Conservation (phyloP, 345 rosid species). For the Salix arbutifolia region DNA sequence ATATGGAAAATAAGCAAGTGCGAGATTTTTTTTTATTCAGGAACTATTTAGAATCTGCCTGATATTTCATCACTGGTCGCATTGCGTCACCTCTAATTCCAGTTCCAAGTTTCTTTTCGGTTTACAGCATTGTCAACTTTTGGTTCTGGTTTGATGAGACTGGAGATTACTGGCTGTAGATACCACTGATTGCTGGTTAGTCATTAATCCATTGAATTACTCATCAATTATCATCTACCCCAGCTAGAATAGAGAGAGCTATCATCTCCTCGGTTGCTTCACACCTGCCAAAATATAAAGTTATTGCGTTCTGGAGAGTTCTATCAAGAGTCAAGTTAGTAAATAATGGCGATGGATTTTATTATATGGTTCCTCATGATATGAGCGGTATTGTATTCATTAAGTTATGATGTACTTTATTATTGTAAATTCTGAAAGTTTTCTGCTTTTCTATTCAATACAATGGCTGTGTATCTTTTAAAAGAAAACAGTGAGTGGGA, state of each 20-base stretch:
- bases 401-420: neutral
- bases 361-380: no score
- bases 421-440: neutral
- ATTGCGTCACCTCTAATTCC: neutral
- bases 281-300: slow-evolving; percentile 20
- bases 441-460: neutral
- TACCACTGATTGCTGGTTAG: neutral
- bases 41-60: neutral
- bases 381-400: neutral
- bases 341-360: neutral
- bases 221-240: slow-evolving; percentile 22
- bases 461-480: neutral
- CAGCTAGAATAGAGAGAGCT: slow-evolving; percentile 49
- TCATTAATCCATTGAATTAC: neutral
- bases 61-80: neutral
- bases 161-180: neutral
- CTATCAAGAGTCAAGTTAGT: neutral
- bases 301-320: neutral
- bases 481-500: neutral
- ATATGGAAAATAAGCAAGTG: neutral
- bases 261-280: slow-evolving; percentile 44
- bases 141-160: neutral
- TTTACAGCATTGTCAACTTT: neutral
- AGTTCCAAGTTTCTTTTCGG: neutral
- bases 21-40: neutral